phyloP scores from a whole-genome alignment of 805 yeast genomes.

The Vanderwaltozyma verrucispora region DNA sequence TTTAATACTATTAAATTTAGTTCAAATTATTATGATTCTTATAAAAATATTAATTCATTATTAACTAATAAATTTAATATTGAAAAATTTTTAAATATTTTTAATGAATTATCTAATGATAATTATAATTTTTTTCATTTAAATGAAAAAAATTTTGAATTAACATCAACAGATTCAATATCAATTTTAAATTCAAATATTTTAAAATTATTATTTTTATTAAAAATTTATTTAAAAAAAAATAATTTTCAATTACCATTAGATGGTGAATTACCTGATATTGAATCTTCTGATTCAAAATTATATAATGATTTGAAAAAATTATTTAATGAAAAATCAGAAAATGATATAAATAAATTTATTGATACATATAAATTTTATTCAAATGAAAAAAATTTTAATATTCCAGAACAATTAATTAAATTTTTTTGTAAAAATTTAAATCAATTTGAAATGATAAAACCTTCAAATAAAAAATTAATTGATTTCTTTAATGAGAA shows the following conservation, averaged over 20 bases:
- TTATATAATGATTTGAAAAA: constrained; percentile 48
- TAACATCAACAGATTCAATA: too few species aligned
- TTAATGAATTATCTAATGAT: too few species aligned
- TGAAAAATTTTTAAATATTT: too few species aligned
- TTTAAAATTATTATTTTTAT: neutral
- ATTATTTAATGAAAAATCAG: constrained; percentile 48
- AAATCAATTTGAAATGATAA: constrained; percentile 32
- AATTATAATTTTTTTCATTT: too few species aligned
- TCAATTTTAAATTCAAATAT: neutral
- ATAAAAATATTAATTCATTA: too few species aligned
- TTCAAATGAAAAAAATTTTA: neutral
- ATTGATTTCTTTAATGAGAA: neutral
- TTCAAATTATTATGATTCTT: too few species aligned
- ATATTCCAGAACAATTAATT: neutral
- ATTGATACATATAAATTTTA: too few species aligned
- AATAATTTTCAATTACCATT: neutral
- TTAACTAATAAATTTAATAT: too few species aligned
- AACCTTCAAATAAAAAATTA: constrained; percentile 20
- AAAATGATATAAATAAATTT: constrained; percentile 36
- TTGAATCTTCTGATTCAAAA: constrained; percentile 70
- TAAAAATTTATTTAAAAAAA: neutral
- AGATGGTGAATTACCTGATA: constrained; percentile 73
- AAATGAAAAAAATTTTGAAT: too few species aligned
- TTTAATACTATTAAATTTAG: too few species aligned
- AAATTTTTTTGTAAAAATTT: constrained; percentile 3